Percentiles rank a stretch among this genome's conserved stretches.
Conservation (phyloP, 306 rosid genomes). For the Calophaca sinica region DNA sequence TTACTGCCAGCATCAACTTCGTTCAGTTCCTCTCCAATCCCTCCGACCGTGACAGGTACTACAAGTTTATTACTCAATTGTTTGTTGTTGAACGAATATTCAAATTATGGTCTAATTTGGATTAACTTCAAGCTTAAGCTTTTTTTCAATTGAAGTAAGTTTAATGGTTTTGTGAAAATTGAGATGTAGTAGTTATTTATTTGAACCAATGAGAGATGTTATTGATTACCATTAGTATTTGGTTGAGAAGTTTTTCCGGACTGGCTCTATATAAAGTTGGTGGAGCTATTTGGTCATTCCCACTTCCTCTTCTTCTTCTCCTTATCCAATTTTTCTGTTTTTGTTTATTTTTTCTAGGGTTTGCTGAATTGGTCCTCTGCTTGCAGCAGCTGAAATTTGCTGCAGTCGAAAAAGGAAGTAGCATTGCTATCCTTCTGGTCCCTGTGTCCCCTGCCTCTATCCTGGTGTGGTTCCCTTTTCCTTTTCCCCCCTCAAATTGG, state of each 20-base stretch:
- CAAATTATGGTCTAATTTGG: not conserved
- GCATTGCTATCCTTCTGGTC: no score
- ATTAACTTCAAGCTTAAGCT: not conserved
- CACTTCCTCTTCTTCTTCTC: no score
- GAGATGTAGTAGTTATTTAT: not conserved
- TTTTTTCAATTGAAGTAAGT: not conserved
- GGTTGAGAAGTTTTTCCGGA: not conserved
- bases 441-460: no score
- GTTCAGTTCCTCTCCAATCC: constrained; percentile 62
- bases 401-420: no score
- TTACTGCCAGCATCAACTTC: constrained; percentile 62
- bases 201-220: not conserved
- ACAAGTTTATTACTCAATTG: not conserved
- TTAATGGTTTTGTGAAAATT: not conserved
- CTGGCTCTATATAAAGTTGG: not conserved
- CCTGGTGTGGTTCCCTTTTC: no score
- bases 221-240: not conserved
- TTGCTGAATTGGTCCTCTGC: no score
- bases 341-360: no score
- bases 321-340: no score
- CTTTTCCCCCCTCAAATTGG: no score
- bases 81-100: no score
- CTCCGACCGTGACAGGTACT: constrained; percentile 57
- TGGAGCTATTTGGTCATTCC: no score
- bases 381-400: no score